Conservation (phyloP, 768 basidiomycete species). For the Trametopsis cervina region DNA sequence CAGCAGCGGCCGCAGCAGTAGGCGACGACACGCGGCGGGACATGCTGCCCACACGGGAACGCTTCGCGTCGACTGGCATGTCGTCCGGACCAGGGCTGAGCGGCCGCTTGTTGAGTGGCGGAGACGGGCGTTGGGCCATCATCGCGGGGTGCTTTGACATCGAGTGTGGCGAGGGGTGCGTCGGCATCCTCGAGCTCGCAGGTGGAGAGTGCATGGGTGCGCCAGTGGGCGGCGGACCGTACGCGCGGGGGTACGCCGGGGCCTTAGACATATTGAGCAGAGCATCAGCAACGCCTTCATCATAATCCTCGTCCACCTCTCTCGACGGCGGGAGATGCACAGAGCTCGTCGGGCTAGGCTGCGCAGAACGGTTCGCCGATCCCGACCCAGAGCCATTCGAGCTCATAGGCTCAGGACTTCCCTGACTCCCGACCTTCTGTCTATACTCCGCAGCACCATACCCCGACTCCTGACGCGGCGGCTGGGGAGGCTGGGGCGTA, state of each 20-base stretch:
- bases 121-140: slow-evolving; percentile 58
- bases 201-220: slow-evolving; percentile 11
- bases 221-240: slow-evolving; percentile 11
- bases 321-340: slow-evolving; percentile 57
- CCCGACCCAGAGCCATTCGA: slow-evolving; percentile 56
- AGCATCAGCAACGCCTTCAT: slow-evolving; percentile 85
- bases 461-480: slow-evolving; percentile 18
- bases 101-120: slow-evolving; percentile 56
- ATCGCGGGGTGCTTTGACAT: slow-evolving; percentile 36
- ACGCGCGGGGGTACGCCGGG: slow-evolving; percentile 15
- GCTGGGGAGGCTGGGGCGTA: slow-evolving; percentile 20
- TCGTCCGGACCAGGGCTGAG: slow-evolving; percentile 66
- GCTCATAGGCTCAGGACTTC: slow-evolving; percentile 56
- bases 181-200: slow-evolving; percentile 6
- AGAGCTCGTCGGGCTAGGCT: slow-evolving; percentile 64
- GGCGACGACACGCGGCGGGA: slow-evolving; percentile 9
- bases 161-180: slow-evolving; percentile 14
- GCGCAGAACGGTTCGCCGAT: slow-evolving; percentile 49
- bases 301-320: slow-evolving; percentile 86
- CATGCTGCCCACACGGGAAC: slow-evolving; percentile 48
- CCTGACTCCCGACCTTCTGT: slow-evolving; percentile 29
- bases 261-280: slow-evolving; percentile 53
- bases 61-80: slow-evolving; percentile 44
- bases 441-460: slow-evolving; percentile 7
- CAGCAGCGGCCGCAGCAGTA: not conserved